Evolutionary conservation across 331 rosid species (phyloP), one percentile per base, ranked within the genome.

Genomic region (Dryas integrifolia): DNA sequence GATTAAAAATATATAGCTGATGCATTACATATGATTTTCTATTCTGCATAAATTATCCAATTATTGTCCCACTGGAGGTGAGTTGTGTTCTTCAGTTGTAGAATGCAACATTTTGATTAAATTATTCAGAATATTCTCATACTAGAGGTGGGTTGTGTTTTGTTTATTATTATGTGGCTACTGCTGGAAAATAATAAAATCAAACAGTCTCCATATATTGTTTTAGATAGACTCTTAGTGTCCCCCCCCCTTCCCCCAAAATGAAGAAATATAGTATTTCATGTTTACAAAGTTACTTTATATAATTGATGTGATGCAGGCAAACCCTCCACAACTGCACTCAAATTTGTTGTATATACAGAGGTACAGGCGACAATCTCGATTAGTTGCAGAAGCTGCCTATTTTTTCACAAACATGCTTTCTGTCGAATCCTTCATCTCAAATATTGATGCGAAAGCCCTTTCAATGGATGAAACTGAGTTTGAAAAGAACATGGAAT

Each of bases 281-380:
- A 7, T 58, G 40, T 41, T 39, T 40, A 58, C 26, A 57, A 70
- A 47, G 11, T 60, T 80, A 13, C 49, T 57, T 75, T 71, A 18
- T 47, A 26, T 50, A 67, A 64, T 74, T 72, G 77, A 68, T 77
- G 49, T 69, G 52, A 43, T 83, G 85, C 89, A 95, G 99, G 99
- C 99, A 60, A 95, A 95, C 80, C 99, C 99, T 74, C 98, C 97
- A 7, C 96, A 92, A 72, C 89, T 95, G 81, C 92, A 87, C 89
- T 95, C 96, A 74, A 95, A 95, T 82, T 86, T 95, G 70, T 76
- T 83, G 57, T 95, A 95, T 73, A 92, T 95, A 80, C 96, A 95
- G 81, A 89, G 96, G 82, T 95, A 88, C 82, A 87, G 99, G 81
- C 81, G 86, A 10, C 88, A 95, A 78, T 81, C 96, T 49, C 88